A percentile compares a stretch with the other conserved stretches of the same genome.
Evolutionary conservation across 495 filamentous ascomycete genomes (phyloP).

Genomic region (Platismatia glauca): DNA sequence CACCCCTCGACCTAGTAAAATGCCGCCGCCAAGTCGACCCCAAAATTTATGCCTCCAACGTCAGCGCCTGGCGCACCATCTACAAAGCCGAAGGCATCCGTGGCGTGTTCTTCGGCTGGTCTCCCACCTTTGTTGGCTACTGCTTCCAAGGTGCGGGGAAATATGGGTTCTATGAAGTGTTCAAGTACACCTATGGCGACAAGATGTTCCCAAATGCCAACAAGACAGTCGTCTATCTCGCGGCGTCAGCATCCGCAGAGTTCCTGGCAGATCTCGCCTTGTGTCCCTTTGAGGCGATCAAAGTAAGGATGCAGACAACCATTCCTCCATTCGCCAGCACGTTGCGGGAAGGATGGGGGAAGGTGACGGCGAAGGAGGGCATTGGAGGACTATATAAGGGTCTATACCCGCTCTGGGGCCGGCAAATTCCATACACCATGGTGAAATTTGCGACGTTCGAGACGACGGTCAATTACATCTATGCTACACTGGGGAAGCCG

Average conservation of each 20-base stretch:
- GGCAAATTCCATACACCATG: constrained; percentile 71
- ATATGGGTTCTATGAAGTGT: constrained; percentile 68
- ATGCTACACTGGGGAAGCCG: constrained; percentile 51
- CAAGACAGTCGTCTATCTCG: constrained; percentile 56
- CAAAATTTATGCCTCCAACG: constrained; percentile 60
- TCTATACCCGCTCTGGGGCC: constrained; percentile 58
- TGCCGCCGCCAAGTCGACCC: constrained; percentile 64
- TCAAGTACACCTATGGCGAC: constrained; percentile 64
- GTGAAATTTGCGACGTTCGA: constrained; percentile 70
- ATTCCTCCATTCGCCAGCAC: constrained; percentile 55
- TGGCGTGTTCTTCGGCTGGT: constrained; percentile 66
- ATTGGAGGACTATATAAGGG: constrained; percentile 57
- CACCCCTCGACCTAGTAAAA: constrained; percentile 55
- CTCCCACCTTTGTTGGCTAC: constrained; percentile 61
- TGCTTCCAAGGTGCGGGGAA: constrained; percentile 68
- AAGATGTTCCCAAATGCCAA: constrained; percentile 51
- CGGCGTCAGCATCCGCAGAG: constrained; percentile 56
- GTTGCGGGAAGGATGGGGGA: constrained; percentile 54
- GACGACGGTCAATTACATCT: constrained; percentile 55
- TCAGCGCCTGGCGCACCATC: constrained; percentile 57
- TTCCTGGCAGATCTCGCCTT: constrained; percentile 61
- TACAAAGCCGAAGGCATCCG: constrained; percentile 55
- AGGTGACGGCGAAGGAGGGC: constrained; percentile 52
- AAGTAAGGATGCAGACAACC: constrained; percentile 66
- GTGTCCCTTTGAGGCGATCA: constrained; percentile 62